Evolutionary conservation across 2,329 filamentous ascomycete genomes (phyloP), one percentile per base, ranked within the genome.

Genomic region (Trichophyton benhamiae): DNA sequence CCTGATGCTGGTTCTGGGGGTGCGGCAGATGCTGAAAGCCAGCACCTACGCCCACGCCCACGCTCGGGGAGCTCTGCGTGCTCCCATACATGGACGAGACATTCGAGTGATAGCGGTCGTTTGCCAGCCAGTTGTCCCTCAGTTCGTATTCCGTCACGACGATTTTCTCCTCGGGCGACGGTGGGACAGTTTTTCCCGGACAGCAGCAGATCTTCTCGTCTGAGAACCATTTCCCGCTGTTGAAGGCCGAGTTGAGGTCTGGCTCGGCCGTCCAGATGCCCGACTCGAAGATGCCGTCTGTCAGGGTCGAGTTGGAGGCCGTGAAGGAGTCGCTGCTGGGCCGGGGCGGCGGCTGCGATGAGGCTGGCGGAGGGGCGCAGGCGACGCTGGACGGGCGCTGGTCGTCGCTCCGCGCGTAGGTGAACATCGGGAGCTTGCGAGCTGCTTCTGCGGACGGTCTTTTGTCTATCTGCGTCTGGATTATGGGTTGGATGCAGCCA

Each of bases 221-320:
- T 30, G 49, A 53, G 49, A 53, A 53, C 49, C 49, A 58, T 58
- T 38, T 38, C 20, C 55, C 38, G 33, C 55, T 58, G 11, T 13
- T 17, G n/a, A 58, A 58, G 8, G 30, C 38, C 5, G 55, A 58
- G 55, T 58, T 38, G 25, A 58, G 55, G 30, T 38, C 38, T 7
- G 55, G 55, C 33, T 38, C 38, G 22, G 66, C 68, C 27, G 63
- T 49, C 46, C 58, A 59, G 8, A 65, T 67, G 58, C 66, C 62
- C 1, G 65, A 62, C 30, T 67, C 70, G 57, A 68, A 68, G 38
- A 72, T 67, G 1, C 68, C 67, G 38, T 69, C 68, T 17, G 66
- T 65, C 30, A 72, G 62, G 2, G 65, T 66, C 1, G 69, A 68
- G 27, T 71, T 68, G 61, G 68, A 66, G 15, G 68, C 64, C 42